Evolutionary conservation across 1,284 basidiomycete genomes (phyloP).

Genomic region (Tilletiaria anomala): DNA sequence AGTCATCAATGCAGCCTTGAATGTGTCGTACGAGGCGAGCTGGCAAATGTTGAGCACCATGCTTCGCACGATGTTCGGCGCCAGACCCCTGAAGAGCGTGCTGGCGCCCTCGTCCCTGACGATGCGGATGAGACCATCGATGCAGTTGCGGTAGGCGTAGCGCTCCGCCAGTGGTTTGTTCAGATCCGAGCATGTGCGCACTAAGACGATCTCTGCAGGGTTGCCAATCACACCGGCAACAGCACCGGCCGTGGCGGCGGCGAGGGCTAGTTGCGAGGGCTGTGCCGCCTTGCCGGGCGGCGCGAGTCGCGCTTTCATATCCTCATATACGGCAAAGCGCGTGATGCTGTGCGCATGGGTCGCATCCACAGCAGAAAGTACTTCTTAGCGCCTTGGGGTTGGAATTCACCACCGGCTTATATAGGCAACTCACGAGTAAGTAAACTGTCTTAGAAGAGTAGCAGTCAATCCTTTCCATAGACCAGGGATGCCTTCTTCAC

Average conservation of each 20-base stretch:
- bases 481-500: constrained; percentile 5
- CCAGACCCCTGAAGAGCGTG: constrained; percentile 43
- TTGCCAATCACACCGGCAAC: constrained; percentile 4
- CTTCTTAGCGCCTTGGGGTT: no score
- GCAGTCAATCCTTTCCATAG: constrained; percentile 8
- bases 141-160: constrained; percentile 40
- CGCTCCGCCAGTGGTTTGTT: constrained; percentile 24
- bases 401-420: neutral
- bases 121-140: constrained; percentile 43
- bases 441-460: constrained; percentile 8
- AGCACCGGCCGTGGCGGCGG: constrained; percentile 4
- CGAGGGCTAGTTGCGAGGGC: constrained; percentile 5
- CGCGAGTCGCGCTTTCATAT: constrained; percentile 1
- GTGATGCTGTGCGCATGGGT: no score
- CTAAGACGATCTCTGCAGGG: constrained; percentile 44
- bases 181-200: constrained; percentile 42
- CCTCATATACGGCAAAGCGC: constrained; percentile 9
- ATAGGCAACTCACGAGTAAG: no score
- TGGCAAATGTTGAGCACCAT: constrained; percentile 45
- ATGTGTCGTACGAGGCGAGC: constrained; percentile 44
- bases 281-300: neutral
- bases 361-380: no score
- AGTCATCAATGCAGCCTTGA: constrained; percentile 44
- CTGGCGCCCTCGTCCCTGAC: constrained; percentile 42
- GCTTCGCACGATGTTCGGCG: constrained; percentile 45